Evolutionary conservation across 139 green algal species (phyloP), one percentile per base, ranked within the genome.

Genomic region (Chlamydomonas sphaeroides): DNA sequence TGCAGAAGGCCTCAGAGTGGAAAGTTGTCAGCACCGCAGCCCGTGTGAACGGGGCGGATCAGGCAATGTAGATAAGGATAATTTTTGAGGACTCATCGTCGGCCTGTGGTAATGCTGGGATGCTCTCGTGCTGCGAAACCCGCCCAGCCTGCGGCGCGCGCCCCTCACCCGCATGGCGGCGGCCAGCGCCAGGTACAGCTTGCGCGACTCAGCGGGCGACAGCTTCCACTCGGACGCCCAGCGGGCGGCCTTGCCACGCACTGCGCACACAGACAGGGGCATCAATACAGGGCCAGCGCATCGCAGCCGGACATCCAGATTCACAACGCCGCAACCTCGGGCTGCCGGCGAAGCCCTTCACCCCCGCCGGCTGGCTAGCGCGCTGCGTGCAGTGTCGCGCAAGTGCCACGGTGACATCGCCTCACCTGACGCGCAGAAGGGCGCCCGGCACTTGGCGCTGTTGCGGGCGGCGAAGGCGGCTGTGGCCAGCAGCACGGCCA

Each of bases 21-120:
- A 49, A 32, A 59, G 57, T 35, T 73, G 68, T 80, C 85, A 79
- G 83, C 80, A 85, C 45, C 61, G 80, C 66, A 39, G n/a, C 45
- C 68, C 66, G 53, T 38, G 32, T 82, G 23, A 35, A 80, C 45
- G 42, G 59, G 72, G 38, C 42, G 57, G 6, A 14, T 87, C 80
- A 87, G 49, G 38, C 81, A 92, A 92, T 92, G 88, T 92, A 92
- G 88, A 90, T 92, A 92, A 92, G 88, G 85, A 80, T 89, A 53
- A 30, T 65, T 67, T 51, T 68, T 45, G 56, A 65, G 35, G 38
- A 53, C 28, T 77, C 67, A 85, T 85, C 78, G 59, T 33, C 39
- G 25, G n/a, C 63, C 39, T 4, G 7, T 32, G 15, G 26, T 66
- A 35, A 25, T 5, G 33, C 70, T 65, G 7, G 5, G 7, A 49